Evolutionary conservation across 2,329 filamentous ascomycete species (phyloP).

Genomic region (Xylaria sp.): DNA sequence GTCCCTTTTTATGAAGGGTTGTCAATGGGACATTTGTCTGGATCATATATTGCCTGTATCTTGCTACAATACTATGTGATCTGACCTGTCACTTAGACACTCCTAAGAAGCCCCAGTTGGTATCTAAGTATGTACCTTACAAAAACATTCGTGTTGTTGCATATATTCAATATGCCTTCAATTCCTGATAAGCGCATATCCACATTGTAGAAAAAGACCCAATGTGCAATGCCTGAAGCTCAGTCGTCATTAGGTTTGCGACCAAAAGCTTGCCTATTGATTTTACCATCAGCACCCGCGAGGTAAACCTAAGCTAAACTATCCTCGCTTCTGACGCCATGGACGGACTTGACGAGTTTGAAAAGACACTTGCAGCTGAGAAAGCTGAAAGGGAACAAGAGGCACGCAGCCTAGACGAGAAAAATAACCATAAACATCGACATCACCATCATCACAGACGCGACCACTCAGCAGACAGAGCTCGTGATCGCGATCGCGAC

Average conservation of each 20-base stretch:
- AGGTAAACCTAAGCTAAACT: not conserved
- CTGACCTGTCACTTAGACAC: too few species aligned
- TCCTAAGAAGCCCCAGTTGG: too few species aligned
- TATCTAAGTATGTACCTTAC: too few species aligned
- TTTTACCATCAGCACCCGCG: not conserved
- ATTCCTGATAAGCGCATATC: not conserved
- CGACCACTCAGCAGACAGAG: slow-evolving; percentile 47
- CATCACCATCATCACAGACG: slow-evolving; percentile 60
- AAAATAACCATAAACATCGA: slow-evolving; percentile 55
- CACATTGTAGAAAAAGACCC: not conserved
- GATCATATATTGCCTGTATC: too few species aligned
- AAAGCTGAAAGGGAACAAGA: slow-evolving; percentile 63
- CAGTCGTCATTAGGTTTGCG: slow-evolving; percentile 35
- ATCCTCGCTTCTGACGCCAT: slow-evolving; percentile 47
- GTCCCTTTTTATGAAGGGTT: slow-evolving; percentile 14
- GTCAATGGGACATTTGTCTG: too few species aligned
- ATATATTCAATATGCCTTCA: not conserved
- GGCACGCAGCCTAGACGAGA: slow-evolving; percentile 51
- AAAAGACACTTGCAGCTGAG: slow-evolving; percentile 76
- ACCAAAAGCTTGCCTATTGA: not conserved
- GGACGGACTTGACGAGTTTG: slow-evolving; percentile 76
- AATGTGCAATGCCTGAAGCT: slow-evolving; percentile 13
- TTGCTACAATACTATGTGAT: too few species aligned
- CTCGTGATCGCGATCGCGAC: slow-evolving; percentile 55
- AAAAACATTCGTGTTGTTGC: too few species aligned